A percentile compares a stretch with the other conserved stretches of the same genome.
Conservation (phyloP, 2,329 filamentous ascomycete species). For the Pseudocercospora ulei region DNA sequence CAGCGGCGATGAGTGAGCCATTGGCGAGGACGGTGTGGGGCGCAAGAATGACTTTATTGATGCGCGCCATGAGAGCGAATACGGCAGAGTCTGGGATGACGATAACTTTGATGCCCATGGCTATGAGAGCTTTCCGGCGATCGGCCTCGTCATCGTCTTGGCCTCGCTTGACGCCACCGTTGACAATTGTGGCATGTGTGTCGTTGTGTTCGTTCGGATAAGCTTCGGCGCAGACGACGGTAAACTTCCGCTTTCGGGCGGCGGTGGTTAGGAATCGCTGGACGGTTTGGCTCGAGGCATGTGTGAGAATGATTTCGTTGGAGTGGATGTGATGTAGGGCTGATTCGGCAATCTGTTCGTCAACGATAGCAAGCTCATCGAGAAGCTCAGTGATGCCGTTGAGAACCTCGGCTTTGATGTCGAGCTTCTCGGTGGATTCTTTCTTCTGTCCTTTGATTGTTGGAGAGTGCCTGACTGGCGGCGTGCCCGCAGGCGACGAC, state of each 20-base stretch:
- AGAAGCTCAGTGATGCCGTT: slow-evolving; percentile 92
- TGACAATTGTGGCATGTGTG: slow-evolving; percentile 52
- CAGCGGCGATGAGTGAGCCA: slow-evolving; percentile 72
- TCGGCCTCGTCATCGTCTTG: slow-evolving; percentile 42
- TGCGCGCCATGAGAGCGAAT: slow-evolving; percentile 86
- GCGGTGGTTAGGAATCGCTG: slow-evolving; percentile 83
- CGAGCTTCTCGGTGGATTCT: slow-evolving; percentile 40
- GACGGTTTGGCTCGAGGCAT: slow-evolving; percentile 75
- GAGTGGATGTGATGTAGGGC: slow-evolving; percentile 88
- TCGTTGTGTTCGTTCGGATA: slow-evolving; percentile 59
- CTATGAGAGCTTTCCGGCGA: slow-evolving; percentile 67
- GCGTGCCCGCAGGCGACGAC: slow-evolving; percentile 12
- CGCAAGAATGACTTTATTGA: slow-evolving; percentile 88
- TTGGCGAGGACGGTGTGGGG: slow-evolving; percentile 82
- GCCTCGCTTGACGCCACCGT: slow-evolving; percentile 42
- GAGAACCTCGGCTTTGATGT: slow-evolving; percentile 81
- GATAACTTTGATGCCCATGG: slow-evolving; percentile 71
- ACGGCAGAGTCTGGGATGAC: slow-evolving; percentile 74
- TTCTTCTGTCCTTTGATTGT: slow-evolving; percentile 31
- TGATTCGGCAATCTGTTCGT: slow-evolving; percentile 82
- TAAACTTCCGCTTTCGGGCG: slow-evolving; percentile 82
- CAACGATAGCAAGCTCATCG: slow-evolving; percentile 85
- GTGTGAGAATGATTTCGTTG: slow-evolving; percentile 82
- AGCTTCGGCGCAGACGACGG: slow-evolving; percentile 70
- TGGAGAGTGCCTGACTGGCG: slow-evolving; percentile 26